Evolutionary conservation across 805 yeast species (phyloP), one percentile per base, ranked within the genome.

Genomic region (Dipodascopsis uninucleata): DNA sequence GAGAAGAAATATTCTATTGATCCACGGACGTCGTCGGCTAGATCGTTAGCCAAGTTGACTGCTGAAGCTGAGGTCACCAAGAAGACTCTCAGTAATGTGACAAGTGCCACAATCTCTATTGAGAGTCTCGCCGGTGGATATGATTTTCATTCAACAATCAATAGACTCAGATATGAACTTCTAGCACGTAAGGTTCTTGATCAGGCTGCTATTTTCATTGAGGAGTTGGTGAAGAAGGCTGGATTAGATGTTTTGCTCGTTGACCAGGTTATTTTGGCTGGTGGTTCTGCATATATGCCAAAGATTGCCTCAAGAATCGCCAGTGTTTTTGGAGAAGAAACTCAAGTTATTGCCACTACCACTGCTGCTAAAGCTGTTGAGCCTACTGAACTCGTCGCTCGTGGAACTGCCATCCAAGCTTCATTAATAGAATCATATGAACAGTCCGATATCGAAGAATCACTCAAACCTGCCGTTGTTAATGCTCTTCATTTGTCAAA

Each of bases 401-500:
- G 94, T 62, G 98, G 98, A 70, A 94, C 96, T 47, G 96, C 97
- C 53, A 76, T 90, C 64, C 97, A 93, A 75, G 98, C 96, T 40
- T 79, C 95, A 29, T 62, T 79, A 50, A 73, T 90, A 60, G 71
- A 83, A 53, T 90, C 83, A 60, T 72, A 79, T 47, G 94, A 86
- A 60, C 93, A 82, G 61, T 72, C 82, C 59, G 71, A 74, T 37
- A 49, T 53, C 41, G 50, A 43, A 31, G 95, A 87, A 69, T 81
- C 93, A 46, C 71, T 81, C 58, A 84, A 85, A 67, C 93, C 94
- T 24, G 78, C 85, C 48, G 85, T 89, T 50, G 74, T 87, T 58
- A 84, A 84, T 74, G 89, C 96, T 51, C 90, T 86, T 63, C 97
- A 93, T 65, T 68, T 88, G 52, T 65, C 76, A 55, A 81, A 82